A percentile compares a stretch with the other conserved stretches of the same genome.
phyloP scores from a whole-genome alignment of 345 rosid species.

The Lepidium aucheri region DNA sequence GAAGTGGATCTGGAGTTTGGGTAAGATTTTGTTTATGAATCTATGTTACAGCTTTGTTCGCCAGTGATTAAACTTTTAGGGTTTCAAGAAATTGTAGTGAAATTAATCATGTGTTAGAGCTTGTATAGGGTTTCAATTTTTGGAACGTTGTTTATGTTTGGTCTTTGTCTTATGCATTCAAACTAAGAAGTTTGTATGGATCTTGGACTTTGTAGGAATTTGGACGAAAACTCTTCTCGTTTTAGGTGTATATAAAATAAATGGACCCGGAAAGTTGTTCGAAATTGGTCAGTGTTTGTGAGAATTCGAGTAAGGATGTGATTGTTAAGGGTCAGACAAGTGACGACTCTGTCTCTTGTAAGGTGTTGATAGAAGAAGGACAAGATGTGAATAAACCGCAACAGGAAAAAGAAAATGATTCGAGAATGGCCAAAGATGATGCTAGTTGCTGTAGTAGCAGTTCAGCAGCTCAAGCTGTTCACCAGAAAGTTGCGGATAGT shows the following conservation, averaged over 20 bases:
- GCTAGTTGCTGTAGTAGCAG: slow-evolving; percentile 13
- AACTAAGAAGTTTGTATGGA: background rate
- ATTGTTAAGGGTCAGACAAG: slow-evolving; percentile 24
- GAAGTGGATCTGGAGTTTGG: slow-evolving; percentile 13
- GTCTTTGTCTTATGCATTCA: background rate
- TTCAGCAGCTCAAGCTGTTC: slow-evolving; percentile 3
- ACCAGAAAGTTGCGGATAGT: slow-evolving; percentile 22
- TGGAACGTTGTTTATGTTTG: background rate
- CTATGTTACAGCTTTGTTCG: background rate
- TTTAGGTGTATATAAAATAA: slow-evolving; percentile 4
- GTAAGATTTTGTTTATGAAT: slow-evolving; percentile 4
- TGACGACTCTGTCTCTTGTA: slow-evolving; percentile 22
- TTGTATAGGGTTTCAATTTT: background rate
- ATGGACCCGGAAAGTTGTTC: slow-evolving; percentile 34
- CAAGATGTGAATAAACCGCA: background rate
- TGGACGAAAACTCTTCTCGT: background rate
- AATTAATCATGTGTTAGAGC: background rate
- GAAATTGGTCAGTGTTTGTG: slow-evolving; percentile 16
- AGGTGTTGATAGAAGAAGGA: slow-evolving; percentile 16
- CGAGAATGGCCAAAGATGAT: slow-evolving; percentile 13
- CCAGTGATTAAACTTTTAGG: background rate
- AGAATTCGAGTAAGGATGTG: slow-evolving; percentile 26
- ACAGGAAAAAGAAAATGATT: slow-evolving; percentile 3
- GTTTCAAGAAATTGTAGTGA: background rate
- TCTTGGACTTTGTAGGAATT: slow-evolving; percentile 12